Base-by-base conservation (phyloP, 1,139 yeast genomes). In the Debaryomyces psychrophilus region DNA sequence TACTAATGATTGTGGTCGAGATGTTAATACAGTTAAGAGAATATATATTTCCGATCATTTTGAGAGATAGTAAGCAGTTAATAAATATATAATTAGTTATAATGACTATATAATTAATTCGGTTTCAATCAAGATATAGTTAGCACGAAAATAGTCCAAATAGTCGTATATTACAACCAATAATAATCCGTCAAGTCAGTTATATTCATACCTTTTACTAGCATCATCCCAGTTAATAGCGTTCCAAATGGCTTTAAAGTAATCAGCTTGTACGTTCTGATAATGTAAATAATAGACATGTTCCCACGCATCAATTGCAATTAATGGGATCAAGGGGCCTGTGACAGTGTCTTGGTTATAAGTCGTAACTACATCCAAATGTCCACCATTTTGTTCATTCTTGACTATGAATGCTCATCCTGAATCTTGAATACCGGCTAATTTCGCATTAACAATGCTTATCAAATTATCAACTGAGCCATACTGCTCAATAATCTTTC, bases 261-360 rank as follows among this genome's bases (percentile, higher is more conserved):
- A 74, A 55, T 71, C 76, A 28, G 67, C 73, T 63, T 75, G 74
- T 50, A 71, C 76, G 53, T 74, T 75, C 57, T 72, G 77, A 59
- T 75, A 74, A 53, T 75, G 79, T 56, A 74, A 69, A 62, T 75
- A 75, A 61, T 74, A 75, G 47, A 79, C 79, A 54, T 75, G 80
- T 57, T 75, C 79, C 79, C 80, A 75, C 44, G 78, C 77, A 59
- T 75, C 80, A 57, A 75, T 71, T 18, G 77, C 79, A 50, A 75
- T 62, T 56, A 74, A 69, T 15, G 78, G 76, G 44, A 68, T 69
- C 45, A 61, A 67, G 6, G 75, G 73, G 6, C 69, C 75, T 26
- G 68, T 59, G 28, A 71, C 68, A n/a, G 77, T 71, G 56, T 75
- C 80, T 57, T 75, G 80, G 58, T 75, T 73, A 46, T 61, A 60